phyloP scores from a whole-genome alignment of 2,329 filamentous ascomycete species.

The Lojkania enalia region DNA sequence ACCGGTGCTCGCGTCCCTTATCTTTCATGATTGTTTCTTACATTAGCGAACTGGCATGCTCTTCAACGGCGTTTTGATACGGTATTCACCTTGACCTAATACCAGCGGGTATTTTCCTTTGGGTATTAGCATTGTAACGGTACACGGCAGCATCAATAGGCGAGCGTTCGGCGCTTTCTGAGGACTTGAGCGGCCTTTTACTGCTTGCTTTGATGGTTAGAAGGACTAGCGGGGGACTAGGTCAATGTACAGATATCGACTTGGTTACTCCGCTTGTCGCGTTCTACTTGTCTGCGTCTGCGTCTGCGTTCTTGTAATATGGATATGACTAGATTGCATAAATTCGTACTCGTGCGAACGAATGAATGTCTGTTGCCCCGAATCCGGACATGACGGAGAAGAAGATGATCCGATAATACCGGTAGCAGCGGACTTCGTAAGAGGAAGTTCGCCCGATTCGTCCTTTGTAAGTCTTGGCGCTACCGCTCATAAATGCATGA shows the following conservation, averaged over 20 bases:
- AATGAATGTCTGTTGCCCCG: too few species aligned
- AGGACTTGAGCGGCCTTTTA: conserved; percentile 48
- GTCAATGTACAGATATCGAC: conserved; percentile 19
- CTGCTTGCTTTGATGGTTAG: conserved; percentile 21
- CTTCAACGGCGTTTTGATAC: conserved; percentile 27
- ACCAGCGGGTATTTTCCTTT: conserved; percentile 19
- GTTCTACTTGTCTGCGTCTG: conserved; percentile 8
- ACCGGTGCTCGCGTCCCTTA: conserved; percentile 10
- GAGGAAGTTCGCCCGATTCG: too few species aligned
- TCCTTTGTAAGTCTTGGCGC: neutral
- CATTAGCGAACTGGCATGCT: conserved; percentile 27
- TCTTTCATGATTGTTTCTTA: conserved; percentile 7
- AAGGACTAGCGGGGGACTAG: conserved; percentile 3
- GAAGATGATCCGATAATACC: too few species aligned
- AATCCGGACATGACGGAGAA: too few species aligned
- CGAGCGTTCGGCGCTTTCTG: conserved; percentile 47
- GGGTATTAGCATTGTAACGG: conserved; percentile 36
- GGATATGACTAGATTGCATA: conserved; percentile 22
- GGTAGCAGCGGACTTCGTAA: too few species aligned
- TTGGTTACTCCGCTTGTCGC: conserved; percentile 19
- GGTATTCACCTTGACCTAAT: conserved; percentile 22
- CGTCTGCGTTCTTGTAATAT: conserved; percentile 10
- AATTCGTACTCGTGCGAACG: conserved; percentile 39
- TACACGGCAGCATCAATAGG: conserved; percentile 46
- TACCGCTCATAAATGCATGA: conserved; percentile 1